phyloP scores from a whole-genome alignment of 2,329 filamentous ascomycete species.

The Trichoderma breve region DNA sequence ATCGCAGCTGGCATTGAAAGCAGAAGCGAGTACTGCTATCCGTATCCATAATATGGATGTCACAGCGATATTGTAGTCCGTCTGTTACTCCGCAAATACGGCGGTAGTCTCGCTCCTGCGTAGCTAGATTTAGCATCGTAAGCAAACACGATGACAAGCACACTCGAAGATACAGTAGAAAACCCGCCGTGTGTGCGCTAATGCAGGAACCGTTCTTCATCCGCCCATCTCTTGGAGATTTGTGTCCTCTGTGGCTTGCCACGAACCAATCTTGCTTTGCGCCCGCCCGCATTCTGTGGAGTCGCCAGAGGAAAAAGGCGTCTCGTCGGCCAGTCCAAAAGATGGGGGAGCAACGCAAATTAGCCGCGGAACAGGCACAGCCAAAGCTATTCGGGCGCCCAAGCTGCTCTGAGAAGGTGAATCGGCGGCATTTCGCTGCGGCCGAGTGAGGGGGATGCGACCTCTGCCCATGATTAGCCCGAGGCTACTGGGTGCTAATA shows the following conservation, averaged over 20 bases:
- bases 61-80: background rate
- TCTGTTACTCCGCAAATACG: background rate
- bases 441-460: background rate
- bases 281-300: constrained; percentile 11
- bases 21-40: background rate
- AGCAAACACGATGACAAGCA: background rate
- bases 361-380: background rate
- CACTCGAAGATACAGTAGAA: background rate
- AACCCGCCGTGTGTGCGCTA: constrained; percentile 20
- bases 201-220: constrained; percentile 27
- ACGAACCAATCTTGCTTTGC: constrained; percentile 4
- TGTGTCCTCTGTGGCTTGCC: constrained; percentile 1
- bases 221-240: constrained; percentile 13
- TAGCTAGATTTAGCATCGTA: background rate
- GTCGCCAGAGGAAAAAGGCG: background rate
- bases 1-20: background rate
- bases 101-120: background rate
- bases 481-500: background rate
- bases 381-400: constrained; percentile 3
- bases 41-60: background rate
- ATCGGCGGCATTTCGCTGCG: constrained; percentile 11
- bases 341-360: constrained; percentile 1
- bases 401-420: constrained; percentile 17
- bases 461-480: constrained; percentile 8
- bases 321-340: background rate